These are phyloP conservation scores for Gremmenia infestans DNA, from an alignment of 2,329 filamentous ascomycete genomes.

Conservation along the genomic window DNA sequence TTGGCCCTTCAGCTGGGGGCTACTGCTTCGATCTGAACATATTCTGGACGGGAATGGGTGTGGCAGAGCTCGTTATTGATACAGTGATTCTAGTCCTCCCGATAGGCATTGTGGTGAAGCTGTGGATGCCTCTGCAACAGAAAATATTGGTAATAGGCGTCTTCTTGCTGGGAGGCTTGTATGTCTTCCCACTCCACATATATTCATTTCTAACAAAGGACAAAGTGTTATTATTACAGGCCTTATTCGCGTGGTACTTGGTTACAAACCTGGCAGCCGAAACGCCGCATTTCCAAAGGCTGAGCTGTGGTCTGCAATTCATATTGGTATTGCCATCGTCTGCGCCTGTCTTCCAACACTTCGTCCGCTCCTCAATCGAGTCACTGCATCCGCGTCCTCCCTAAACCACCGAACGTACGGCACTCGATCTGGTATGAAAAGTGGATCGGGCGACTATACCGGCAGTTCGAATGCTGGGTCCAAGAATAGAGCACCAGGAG, in stretches of 20 bases:
- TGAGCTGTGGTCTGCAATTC: constrained; percentile 12
- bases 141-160: background rate
- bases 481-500: no score
- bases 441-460: background rate
- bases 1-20: background rate
- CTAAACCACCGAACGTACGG: background rate
- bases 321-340: constrained; percentile 12
- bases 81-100: background rate
- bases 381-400: background rate
- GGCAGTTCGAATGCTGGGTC: background rate
- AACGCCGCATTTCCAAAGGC: constrained; percentile 10
- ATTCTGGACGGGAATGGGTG: constrained; percentile 1
- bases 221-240: constrained; percentile 12
- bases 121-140: background rate
- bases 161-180: constrained; percentile 5
- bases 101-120: background rate
- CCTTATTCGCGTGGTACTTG: constrained; percentile 7
- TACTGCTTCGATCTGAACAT: constrained; percentile 1
- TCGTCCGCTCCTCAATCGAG: constrained; percentile 5
- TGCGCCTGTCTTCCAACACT: constrained; percentile 12
- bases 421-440: background rate
- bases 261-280: constrained; percentile 9
- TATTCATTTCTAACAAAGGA: background rate
- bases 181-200: background rate
- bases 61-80: background rate